phyloP scores from a whole-genome alignment of 73 alveolate genomes.

The Tetrahymena malaccensis region DNA sequence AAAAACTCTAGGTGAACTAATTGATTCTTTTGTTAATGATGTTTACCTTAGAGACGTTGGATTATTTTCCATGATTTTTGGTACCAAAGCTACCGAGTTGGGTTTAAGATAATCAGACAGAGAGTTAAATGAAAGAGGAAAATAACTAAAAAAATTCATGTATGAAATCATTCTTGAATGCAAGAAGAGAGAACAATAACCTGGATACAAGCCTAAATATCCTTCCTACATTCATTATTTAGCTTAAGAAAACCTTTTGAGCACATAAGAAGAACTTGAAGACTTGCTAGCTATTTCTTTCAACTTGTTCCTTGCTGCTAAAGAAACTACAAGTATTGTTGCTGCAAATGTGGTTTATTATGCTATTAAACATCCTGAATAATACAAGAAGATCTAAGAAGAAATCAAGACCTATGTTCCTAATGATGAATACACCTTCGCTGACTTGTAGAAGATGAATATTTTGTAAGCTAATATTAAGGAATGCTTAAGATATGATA shows the following conservation, averaged over 20 bases:
- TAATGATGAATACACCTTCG: background rate
- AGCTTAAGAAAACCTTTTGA: background rate
- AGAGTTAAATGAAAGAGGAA: background rate
- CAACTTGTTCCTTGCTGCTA: background rate
- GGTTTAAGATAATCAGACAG: background rate
- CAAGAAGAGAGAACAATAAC: background rate
- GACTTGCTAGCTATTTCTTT: background rate
- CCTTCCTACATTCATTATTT: background rate
- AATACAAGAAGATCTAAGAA: background rate
- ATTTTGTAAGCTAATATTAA: background rate
- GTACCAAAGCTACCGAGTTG: background rate
- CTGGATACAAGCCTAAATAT: background rate
- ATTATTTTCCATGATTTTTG: background rate
- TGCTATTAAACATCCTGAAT: background rate
- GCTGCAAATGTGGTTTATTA: background rate
- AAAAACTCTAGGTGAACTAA: background rate
- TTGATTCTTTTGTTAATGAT: background rate
- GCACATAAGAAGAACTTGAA: background rate
- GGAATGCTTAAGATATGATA: background rate
- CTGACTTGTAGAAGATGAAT: background rate
- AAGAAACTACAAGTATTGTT: background rate
- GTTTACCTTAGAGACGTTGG: background rate
- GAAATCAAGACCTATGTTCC: background rate
- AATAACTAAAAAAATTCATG: background rate
- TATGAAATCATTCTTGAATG: background rate